These are phyloP conservation scores for Citrus maxima DNA, from an alignment of 345 rosid genomes.

Conservation along the genomic window DNA sequence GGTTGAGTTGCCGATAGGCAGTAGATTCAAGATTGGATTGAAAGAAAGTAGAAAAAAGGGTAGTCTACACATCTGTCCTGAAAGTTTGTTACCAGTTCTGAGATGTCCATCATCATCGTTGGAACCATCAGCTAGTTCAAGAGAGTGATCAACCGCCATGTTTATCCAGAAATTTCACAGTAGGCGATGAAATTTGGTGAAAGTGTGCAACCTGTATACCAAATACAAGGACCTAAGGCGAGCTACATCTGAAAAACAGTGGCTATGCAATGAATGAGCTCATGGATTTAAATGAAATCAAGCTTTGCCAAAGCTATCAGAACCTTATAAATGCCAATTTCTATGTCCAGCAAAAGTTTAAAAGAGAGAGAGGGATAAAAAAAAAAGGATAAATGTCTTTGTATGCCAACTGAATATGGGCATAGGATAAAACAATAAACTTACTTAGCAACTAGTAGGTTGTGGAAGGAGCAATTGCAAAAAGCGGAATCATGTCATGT, in stretches of 20 bases:
- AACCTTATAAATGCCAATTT: not conserved
- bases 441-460: not conserved
- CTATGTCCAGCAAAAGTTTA: not conserved
- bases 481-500: not conserved
- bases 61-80: not conserved
- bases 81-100: conserved; percentile 38
- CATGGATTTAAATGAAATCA: not conserved
- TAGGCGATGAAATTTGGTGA: conserved; percentile 1
- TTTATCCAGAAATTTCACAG: conserved; percentile 2
- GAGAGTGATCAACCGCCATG: conserved; percentile 34
- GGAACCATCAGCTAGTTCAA: conserved; percentile 17
- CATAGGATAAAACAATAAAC: not conserved
- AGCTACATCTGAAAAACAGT: not conserved
- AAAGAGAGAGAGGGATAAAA: not conserved
- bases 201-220: conserved; percentile 9
- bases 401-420: not conserved
- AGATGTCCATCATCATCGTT: conserved; percentile 40
- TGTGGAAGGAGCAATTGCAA: not conserved
- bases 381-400: not conserved
- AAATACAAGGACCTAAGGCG: conserved; percentile 13
- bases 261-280: not conserved
- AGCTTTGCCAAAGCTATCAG: not conserved
- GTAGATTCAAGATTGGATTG: conserved; percentile 10
- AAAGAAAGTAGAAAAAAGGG: not conserved
- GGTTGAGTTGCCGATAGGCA: conserved; percentile 14